Evolutionary conservation across 2,329 filamentous ascomycete genomes (phyloP), one percentile per base, ranked within the genome.

Genomic region (Gliomastix tumulicola): DNA sequence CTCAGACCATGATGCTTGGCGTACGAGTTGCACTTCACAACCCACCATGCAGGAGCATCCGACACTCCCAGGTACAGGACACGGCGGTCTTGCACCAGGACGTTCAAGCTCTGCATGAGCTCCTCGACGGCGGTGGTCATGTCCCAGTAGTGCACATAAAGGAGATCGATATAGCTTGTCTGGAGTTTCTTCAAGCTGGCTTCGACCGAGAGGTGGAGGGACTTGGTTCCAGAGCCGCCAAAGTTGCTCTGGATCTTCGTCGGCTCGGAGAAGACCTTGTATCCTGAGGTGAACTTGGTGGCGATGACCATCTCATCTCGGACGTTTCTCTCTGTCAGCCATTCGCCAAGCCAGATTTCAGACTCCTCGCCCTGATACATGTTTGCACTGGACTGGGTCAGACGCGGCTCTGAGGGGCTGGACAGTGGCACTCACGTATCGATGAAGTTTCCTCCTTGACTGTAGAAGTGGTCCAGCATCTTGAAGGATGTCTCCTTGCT

Each of bases 391-490:
- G 23, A 17, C 15, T 6, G 21, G 22, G 25, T 28, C 4, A 28
- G 25, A 2, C 3, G n/a, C 10, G n/a, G 10, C 10, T 28, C 10
- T 28, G 3, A 28, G 7, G 3, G 17, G 2, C 4, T 16, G 25
- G 7, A n/a, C 7, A 13, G 11, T 28, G 11, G 25, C 5, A 25
- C 7, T 10, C n/a, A 39, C 1, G 73, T 79, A 49, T 81, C 76
- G 47, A 81, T 75, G 51, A 80, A 79, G 54, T 79, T 80, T 4
- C 76, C 76, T 4, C 75, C 76, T 1, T 65, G 56, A 11, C 62
- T 60, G 37, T 62, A 67, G 54, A 67, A 79, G 37, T 63, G 62
- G 41, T 79, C 74, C 1, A 80, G 61, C n/a, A 81, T 61, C 25
- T 63, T 60, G 46, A 77, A 77, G 2, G 69, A 56, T 9, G 60